Evolutionary conservation across 306 rosid species (phyloP).

Genomic region (Prunus kanzakura): DNA sequence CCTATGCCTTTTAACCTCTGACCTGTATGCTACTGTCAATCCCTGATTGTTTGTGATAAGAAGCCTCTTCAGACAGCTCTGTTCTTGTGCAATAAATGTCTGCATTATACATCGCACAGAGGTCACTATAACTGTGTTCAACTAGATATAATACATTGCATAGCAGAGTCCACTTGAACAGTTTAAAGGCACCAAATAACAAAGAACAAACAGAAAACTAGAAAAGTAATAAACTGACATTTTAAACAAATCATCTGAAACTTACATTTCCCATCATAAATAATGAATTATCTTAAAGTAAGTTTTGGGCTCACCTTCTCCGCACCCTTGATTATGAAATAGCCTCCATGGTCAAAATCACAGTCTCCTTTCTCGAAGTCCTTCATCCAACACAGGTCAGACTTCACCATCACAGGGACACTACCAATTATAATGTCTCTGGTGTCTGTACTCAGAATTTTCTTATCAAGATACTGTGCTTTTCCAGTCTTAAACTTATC

Average conservation of each 20-base stretch:
- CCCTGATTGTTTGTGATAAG: conserved; percentile 59
- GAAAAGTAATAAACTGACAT: background rate
- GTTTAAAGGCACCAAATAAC: background rate
- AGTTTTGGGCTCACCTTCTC: conserved; percentile 62
- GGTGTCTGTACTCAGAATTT: conserved; percentile 24
- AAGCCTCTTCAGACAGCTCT: conserved; percentile 63
- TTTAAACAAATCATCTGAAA: background rate
- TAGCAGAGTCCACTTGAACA: background rate
- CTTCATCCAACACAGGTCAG: conserved; percentile 88
- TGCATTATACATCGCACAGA: conserved; percentile 35
- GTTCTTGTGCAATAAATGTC: conserved; percentile 96
- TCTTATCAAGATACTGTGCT: conserved; percentile 50
- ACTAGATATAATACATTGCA: background rate
- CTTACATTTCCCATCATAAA: background rate
- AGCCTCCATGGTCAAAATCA: conserved; percentile 91
- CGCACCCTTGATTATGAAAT: conserved; percentile 86
- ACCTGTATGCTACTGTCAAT: conserved; percentile 66
- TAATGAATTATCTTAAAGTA: background rate
- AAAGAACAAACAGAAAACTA: background rate
- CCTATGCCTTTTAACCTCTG: conserved; percentile 74
- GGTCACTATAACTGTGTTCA: conserved; percentile 5
- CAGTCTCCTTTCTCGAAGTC: conserved; percentile 68
- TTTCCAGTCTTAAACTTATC: conserved; percentile 88
- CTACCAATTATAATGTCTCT: conserved; percentile 71
- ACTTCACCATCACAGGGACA: conserved; percentile 90